phyloP scores from a whole-genome alignment of 768 basidiomycete species.

The Termitomyces sp. region DNA sequence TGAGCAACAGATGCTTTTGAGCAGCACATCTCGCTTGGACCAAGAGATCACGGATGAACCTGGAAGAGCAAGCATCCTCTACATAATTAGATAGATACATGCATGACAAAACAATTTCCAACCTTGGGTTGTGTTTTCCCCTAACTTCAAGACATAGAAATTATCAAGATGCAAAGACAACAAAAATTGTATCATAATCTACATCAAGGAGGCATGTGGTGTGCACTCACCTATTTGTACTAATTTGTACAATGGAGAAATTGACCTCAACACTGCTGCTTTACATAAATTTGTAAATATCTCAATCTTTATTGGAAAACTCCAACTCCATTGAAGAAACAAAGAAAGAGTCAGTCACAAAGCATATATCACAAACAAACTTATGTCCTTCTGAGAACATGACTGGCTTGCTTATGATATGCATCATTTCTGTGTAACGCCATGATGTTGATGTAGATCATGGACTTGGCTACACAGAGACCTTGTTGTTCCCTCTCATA shows the following conservation, averaged over 20 bases:
- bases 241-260: too few relatives aligned
- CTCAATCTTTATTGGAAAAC: too few relatives aligned
- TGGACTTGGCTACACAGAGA: background rate
- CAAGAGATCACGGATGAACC: conserved; percentile 75
- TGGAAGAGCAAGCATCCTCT: conserved; percentile 66
- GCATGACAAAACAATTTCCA: too few relatives aligned
- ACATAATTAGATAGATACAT: background rate
- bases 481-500: background rate
- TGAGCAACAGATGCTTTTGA: conserved; percentile 46
- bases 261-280: too few relatives aligned
- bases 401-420: background rate
- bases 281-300: too few relatives aligned
- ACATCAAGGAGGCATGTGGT: background rate
- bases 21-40: conserved; percentile 63
- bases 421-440: background rate
- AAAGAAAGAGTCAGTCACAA: too few relatives aligned
- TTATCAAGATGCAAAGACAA: background rate
- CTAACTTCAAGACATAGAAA: background rate
- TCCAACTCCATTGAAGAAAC: background rate
- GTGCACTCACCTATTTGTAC: background rate
- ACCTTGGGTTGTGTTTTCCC: background rate
- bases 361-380: background rate
- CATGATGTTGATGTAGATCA: background rate
- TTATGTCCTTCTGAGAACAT: background rate
- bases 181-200: conserved; percentile 10